Conservation (phyloP, 2,329 filamentous ascomycete genomes). For the Pyrenochaeta sp. region DNA sequence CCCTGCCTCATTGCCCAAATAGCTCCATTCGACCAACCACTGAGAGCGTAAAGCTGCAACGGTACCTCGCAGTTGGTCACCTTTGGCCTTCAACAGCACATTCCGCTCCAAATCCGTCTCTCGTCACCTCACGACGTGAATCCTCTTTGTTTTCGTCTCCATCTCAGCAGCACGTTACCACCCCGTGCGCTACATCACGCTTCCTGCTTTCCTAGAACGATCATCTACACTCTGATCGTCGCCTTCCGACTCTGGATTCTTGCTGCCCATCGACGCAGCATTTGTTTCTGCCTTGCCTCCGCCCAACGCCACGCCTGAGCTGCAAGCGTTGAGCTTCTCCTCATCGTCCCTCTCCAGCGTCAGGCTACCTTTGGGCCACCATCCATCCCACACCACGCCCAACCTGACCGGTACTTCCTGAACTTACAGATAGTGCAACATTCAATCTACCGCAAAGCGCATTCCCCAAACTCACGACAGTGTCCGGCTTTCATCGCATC, state of each 20-base stretch:
- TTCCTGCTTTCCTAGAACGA: conserved; percentile 33
- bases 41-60: conserved; percentile 39
- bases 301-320: conserved; percentile 35
- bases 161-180: conserved; percentile 27
- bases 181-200: conserved; percentile 19
- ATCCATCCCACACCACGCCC: conserved; percentile 13
- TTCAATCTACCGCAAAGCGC: background rate
- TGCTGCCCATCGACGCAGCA: conserved; percentile 17
- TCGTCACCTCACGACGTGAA: conserved; percentile 35
- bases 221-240: conserved; percentile 12
- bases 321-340: conserved; percentile 20
- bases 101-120: conserved; percentile 40
- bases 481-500: conserved; percentile 8
- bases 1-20: conserved; percentile 46
- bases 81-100: conserved; percentile 40
- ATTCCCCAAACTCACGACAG: background rate
- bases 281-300: conserved; percentile 33
- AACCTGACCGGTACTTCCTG: conserved; percentile 24
- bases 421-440: conserved; percentile 10
- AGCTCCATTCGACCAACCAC: conserved; percentile 48
- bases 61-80: conserved; percentile 45
- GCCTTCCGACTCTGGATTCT: conserved; percentile 17
- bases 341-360: conserved; percentile 17
- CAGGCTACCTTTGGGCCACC: conserved; percentile 20
- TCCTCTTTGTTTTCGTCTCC: conserved; percentile 31